phyloP scores from a whole-genome alignment of 306 rosid species.

The Luffa aegyptiaca region DNA sequence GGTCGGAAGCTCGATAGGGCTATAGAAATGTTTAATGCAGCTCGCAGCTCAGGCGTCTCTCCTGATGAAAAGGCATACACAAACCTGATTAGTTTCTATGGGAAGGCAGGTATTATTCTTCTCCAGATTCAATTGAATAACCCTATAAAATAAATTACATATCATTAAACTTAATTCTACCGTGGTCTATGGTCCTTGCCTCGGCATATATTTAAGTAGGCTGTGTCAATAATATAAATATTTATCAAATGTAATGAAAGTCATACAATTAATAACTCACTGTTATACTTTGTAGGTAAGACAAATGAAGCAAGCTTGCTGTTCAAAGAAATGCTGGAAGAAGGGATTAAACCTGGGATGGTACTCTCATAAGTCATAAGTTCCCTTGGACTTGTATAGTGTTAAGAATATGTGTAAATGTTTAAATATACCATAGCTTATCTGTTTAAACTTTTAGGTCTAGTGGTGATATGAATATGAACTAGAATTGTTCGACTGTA shows the following conservation, averaged over 20 bases:
- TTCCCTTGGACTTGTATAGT: background rate
- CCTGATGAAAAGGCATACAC: constrained; percentile 65
- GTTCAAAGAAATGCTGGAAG: constrained; percentile 66
- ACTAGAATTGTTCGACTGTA: background rate
- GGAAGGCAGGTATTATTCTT: constrained; percentile 65
- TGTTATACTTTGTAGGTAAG: constrained; percentile 41
- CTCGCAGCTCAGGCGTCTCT: constrained; percentile 32
- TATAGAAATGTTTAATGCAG: constrained; percentile 60
- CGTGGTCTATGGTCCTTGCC: background rate
- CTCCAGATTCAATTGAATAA: background rate
- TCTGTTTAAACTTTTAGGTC: background rate
- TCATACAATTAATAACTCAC: background rate
- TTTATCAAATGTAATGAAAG: background rate
- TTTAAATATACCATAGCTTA: background rate
- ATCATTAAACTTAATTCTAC: background rate
- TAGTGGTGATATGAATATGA: background rate
- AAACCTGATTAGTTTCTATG: constrained; percentile 79
- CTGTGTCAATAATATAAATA: background rate
- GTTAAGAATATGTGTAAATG: background rate
- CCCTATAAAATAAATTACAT: background rate
- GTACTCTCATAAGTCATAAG: constrained; percentile 23
- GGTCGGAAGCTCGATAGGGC: constrained; percentile 72
- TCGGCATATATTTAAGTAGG: background rate
- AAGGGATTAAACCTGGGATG: constrained; percentile 74
- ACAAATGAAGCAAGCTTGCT: constrained; percentile 54